phyloP scores from a whole-genome alignment of 2,329 filamentous ascomycete genomes.

The Fusarium sp. region DNA sequence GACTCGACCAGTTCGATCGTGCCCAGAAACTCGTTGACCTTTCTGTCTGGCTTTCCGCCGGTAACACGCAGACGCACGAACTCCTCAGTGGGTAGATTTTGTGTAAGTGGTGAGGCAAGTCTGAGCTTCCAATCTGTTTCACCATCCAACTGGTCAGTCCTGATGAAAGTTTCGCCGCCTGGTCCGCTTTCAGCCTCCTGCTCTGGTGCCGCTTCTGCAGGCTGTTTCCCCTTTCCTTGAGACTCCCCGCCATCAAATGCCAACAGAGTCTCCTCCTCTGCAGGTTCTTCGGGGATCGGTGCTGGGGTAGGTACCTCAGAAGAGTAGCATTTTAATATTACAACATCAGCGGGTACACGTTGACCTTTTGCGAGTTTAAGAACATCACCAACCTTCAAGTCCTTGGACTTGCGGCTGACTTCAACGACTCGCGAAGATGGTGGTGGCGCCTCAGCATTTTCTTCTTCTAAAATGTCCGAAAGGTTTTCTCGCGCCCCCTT shows the following conservation, averaged over 20 bases:
- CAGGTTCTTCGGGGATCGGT: conserved; percentile 50
- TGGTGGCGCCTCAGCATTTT: conserved; percentile 56
- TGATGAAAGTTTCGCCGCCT: conserved; percentile 93
- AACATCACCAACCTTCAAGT: conserved; percentile 95
- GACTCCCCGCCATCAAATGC: conserved; percentile 57
- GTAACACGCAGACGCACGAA: conserved; percentile 78
- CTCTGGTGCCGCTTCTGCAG: conserved; percentile 46
- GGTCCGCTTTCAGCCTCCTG: conserved; percentile 56
- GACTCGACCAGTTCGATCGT: conserved; percentile 80
- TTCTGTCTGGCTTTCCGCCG: conserved; percentile 91
- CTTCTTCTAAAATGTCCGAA: conserved; percentile 78
- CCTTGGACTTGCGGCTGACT: conserved; percentile 83
- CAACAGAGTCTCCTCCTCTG: conserved; percentile 58
- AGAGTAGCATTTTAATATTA: conserved; percentile 86
- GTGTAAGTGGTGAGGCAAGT: conserved; percentile 86
- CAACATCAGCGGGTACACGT: conserved; percentile 91
- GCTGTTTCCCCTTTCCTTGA: conserved; percentile 54
- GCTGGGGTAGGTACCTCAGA: conserved; percentile 62
- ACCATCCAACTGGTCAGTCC: conserved; percentile 96
- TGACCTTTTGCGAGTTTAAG: conserved; percentile 92
- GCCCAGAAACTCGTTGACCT: conserved; percentile 95
- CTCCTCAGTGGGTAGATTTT: conserved; percentile 79
- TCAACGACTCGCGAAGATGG: conserved; percentile 71
- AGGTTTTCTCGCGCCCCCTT: conserved; percentile 56
- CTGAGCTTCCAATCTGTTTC: conserved; percentile 99